Evolutionary conservation across 139 green algal genomes (phyloP), one percentile per base, ranked within the genome.

Genomic region (Auxenochlorella protothecoides): DNA sequence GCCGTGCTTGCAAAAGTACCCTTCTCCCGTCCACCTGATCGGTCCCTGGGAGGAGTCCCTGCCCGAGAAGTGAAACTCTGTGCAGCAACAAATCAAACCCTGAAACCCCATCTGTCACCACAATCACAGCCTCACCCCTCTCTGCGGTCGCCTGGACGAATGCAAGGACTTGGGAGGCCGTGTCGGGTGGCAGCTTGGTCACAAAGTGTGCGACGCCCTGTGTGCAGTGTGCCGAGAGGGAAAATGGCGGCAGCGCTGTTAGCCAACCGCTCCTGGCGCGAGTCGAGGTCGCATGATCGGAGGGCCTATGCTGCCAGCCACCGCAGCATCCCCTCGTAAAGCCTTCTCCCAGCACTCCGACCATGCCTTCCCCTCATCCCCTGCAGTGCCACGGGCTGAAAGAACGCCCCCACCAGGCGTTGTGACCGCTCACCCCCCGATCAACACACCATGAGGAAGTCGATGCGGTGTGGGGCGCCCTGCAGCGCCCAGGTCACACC

Each of bases 371-470:
- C 13, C 10, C 54, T 63, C 66, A 27, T n/a, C 63, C 27, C 15
- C 12, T 53, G 15, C 10, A 2, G 4, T 51, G 4, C n/a, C 5
- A 27, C 66, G 62, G 54, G 53, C 15, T 2, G 16, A 65, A 16
- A 27, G 11, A 64, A 5, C 55, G 13, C 55, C 51, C 13, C 5
- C 14, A 4, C 27, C 27, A 44, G 27, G 27, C 27, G 27, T 1
- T 44, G 27, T 44, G 27, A 44, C 27, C 27, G 27, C 27, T 44
- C 27, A 5, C 51, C 52, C 5, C 15, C 59, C 15, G 3, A 4
- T 4, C 55, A 6, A 5, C 63, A 3, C 27, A 66, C 80, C 64
- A 81, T 69, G 66, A 86, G 68, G 68, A 86, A 86, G 13, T 67
- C 44, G 54, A 81, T 53, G 16, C 54, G 67, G 3, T 56, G 52